Evolutionary conservation across 163 green algal species (phyloP).

Genomic region (Chlamydomonas reinhardtii): DNA sequence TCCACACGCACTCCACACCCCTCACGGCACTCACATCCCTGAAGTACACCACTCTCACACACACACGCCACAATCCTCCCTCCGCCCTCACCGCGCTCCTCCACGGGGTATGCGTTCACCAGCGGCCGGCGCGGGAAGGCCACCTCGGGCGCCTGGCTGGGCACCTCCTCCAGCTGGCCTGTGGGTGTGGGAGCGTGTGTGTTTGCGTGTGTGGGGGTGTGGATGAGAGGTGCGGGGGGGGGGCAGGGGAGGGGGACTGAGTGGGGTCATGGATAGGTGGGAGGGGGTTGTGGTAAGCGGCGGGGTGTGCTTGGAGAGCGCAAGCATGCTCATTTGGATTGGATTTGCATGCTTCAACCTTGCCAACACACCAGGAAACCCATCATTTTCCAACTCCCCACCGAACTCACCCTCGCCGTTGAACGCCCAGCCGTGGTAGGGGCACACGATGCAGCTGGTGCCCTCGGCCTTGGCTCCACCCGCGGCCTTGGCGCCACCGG

Average conservation of each 20-base stretch:
- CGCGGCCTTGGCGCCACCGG: slow-evolving; percentile 7
- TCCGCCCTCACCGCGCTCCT: slow-evolving; percentile 53
- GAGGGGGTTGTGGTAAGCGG: too few relatives aligned
- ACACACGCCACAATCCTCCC: too few relatives aligned
- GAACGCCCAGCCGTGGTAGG: slow-evolving; percentile 91
- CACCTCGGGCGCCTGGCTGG: slow-evolving; percentile 52
- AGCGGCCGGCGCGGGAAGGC: slow-evolving; percentile 74
- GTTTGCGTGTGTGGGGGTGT: too few relatives aligned
- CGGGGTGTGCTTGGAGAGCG: too few relatives aligned
- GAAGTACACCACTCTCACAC: too few relatives aligned
- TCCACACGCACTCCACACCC: too few relatives aligned
- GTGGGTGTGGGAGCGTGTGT: neutral
- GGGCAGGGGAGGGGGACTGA: neutral
- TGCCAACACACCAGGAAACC: too few relatives aligned
- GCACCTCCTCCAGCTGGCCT: slow-evolving; percentile 59
- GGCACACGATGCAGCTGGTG: slow-evolving; percentile 84
- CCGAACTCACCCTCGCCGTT: slow-evolving; percentile 65
- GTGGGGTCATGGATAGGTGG: too few relatives aligned
- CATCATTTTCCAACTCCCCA: too few relatives aligned
- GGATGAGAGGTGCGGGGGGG: neutral
- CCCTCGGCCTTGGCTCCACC: slow-evolving; percentile 1
- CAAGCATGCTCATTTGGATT: too few relatives aligned
- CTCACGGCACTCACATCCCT: too few relatives aligned
- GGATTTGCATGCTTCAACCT: too few relatives aligned
- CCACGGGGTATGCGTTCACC: slow-evolving; percentile 70